Base-by-base conservation (phyloP, 768 basidiomycete genomes). In the Cubamyces sp. region DNA sequence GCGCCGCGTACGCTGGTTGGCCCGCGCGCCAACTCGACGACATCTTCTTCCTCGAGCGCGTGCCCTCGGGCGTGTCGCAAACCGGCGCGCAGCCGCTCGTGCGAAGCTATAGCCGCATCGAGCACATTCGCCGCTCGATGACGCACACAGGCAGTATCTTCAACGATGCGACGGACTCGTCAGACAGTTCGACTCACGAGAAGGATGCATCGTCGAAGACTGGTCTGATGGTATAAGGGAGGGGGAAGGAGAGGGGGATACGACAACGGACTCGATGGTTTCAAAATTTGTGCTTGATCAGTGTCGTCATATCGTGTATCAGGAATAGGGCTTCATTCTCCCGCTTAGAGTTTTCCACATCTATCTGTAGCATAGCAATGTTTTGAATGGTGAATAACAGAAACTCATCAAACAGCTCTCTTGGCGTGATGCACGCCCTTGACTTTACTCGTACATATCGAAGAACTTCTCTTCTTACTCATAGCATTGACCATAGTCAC, bases 1-100 rank as follows among this genome's bases (percentile, higher is more conserved):
- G 75, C 19, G 64, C 63, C 8, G 70, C 73, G 28, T 82, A 82
- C 62, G 73, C 71, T 23, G 80, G 81, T 9, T 82, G 81, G 81
- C 81, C 81, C 26, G 81, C 75, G 8, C 75, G 74, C 56, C 66
- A 59, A 57, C 30, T 74, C n/a, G 72, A 70, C 42, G 39, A 58
- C 47, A 46, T 45, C 26, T 59, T 59, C 49, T 59, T 51, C 49
- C 26, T 59, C 26, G 57, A 59, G 49, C 57, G 57, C 26, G 49
- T 51, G 3, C 41, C 57, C 5, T 50, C 57, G 41, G 41, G 25
- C 12, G 26, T 41, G 49, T 59, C 57, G 41, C 57, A 50, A 14
- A 14, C 26, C 16, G 57, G 49, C 40, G 49, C 18, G 15, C 48
- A 39, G 30, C 49, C 49, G 41, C 49, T 59, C 41, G 48, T 40